Evolutionary conservation across 352 stramenopile genomes (phyloP).

Genomic region (Thalassiosira mediterranea): DNA sequence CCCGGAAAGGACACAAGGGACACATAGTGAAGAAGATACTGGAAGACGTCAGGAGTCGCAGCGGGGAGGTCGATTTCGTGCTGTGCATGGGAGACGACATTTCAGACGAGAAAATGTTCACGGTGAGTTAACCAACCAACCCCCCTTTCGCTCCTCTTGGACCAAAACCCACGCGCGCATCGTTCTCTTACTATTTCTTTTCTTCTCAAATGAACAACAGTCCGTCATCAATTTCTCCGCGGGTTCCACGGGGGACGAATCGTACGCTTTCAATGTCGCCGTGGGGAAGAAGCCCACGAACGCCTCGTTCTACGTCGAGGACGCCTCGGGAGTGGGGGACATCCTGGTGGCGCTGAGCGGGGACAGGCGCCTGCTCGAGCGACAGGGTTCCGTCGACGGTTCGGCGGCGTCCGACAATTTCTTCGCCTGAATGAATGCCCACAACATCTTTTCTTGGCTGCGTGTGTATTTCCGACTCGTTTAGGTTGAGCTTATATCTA

Average conservation of each 20-base stretch:
- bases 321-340: constrained; percentile 72
- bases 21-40: constrained; percentile 92
- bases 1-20: constrained; percentile 92
- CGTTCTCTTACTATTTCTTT: background rate
- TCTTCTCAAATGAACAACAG: too few species aligned
- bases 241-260: background rate
- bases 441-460: too few species aligned
- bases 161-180: background rate
- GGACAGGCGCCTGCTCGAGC: constrained; percentile 28
- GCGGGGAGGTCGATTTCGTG: constrained; percentile 89
- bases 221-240: background rate
- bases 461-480: too few species aligned
- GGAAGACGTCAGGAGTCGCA: constrained; percentile 84
- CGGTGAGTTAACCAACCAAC: constrained; percentile 43
- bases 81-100: constrained; percentile 94
- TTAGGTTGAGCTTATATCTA: too few species aligned
- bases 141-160: constrained; percentile 7
- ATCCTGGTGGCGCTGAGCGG: constrained; percentile 52
- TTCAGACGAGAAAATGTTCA: constrained; percentile 95
- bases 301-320: constrained; percentile 73
- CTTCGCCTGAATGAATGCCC: constrained; percentile 48
- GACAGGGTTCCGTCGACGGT: constrained; percentile 16
- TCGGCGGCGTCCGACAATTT: constrained; percentile 34
- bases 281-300: constrained; percentile 79
- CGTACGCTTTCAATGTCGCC: constrained; percentile 68